phyloP scores from a whole-genome alignment of 129 eudicot species.

The Saposhnikovia divaricata region DNA sequence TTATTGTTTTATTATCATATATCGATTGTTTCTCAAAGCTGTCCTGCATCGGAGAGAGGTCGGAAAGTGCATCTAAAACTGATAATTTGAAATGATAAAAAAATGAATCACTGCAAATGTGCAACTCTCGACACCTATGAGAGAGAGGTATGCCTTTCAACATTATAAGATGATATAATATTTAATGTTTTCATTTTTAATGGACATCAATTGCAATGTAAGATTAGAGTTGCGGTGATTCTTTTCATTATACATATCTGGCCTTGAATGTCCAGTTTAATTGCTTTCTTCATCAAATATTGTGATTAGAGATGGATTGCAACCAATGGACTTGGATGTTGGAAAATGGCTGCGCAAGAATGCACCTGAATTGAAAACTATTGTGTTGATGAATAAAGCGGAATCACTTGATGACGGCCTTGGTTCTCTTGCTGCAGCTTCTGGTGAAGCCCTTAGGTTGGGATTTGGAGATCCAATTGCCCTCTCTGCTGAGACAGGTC shows the following conservation, averaged over 20 bases:
- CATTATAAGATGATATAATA: neutral
- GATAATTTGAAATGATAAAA: neutral
- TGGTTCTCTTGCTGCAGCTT: constrained; percentile 68
- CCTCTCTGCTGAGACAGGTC: constrained; percentile 93
- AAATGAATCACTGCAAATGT: neutral
- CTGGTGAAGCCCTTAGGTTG: constrained; percentile 72
- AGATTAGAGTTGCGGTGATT: neutral
- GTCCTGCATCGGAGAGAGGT: neutral
- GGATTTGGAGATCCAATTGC: constrained; percentile 97
- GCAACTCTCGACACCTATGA: neutral
- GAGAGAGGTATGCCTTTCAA: neutral
- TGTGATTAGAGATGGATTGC: constrained; percentile 71
- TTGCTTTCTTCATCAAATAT: neutral
- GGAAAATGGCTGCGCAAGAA: constrained; percentile 91
- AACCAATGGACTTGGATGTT: constrained; percentile 94
- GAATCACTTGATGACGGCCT: constrained; percentile 68
- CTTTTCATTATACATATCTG: neutral
- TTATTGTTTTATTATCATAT: no score
- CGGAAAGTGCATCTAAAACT: neutral
- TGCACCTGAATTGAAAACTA: constrained; percentile 66
- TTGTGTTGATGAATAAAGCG: constrained; percentile 86
- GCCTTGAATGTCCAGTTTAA: neutral
- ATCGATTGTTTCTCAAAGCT: no score
- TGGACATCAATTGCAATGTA: neutral
- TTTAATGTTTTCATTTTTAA: neutral